A percentile compares a stretch with the other conserved stretches of the same genome.
phyloP scores from a whole-genome alignment of 139 green algal genomes.

The Haematococcus lacustris region DNA sequence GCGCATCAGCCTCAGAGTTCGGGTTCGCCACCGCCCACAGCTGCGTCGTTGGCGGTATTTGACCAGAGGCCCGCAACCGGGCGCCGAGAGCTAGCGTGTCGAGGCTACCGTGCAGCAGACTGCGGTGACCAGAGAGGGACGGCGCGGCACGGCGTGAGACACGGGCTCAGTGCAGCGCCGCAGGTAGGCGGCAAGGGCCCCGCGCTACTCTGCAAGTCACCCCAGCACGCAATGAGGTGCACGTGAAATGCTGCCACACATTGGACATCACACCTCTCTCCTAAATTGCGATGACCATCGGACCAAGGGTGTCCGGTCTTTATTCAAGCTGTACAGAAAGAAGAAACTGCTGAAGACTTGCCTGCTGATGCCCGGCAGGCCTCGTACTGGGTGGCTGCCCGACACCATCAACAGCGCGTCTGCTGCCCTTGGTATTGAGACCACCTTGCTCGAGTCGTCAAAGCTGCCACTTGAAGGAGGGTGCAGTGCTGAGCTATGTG shows the following conservation, averaged over 20 bases:
- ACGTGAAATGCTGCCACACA: too few relatives aligned
- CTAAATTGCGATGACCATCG: background rate
- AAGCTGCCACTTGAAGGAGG: too few relatives aligned
- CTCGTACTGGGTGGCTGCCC: constrained; percentile 57
- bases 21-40: constrained; percentile 76
- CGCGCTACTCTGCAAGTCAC: too few relatives aligned
- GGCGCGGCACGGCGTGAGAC: too few relatives aligned
- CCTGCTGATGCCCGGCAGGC: constrained; percentile 21
- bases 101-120: constrained; percentile 35
- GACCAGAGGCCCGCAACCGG: constrained; percentile 21
- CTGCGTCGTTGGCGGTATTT: constrained; percentile 11
- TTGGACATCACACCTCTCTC: too few relatives aligned
- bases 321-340: background rate
- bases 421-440: constrained; percentile 16
- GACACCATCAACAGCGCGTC: constrained; percentile 63
- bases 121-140: background rate
- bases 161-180: too few relatives aligned
- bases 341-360: background rate
- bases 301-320: background rate
- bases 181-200: too few relatives aligned
- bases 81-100: constrained; percentile 35
- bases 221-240: too few relatives aligned
- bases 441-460: too few relatives aligned
- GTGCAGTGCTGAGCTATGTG: too few relatives aligned
- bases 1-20: background rate